Evolutionary conservation across 805 yeast species (phyloP), one percentile per base, ranked within the genome.

Genomic region (Barnettozyma salicaria): DNA sequence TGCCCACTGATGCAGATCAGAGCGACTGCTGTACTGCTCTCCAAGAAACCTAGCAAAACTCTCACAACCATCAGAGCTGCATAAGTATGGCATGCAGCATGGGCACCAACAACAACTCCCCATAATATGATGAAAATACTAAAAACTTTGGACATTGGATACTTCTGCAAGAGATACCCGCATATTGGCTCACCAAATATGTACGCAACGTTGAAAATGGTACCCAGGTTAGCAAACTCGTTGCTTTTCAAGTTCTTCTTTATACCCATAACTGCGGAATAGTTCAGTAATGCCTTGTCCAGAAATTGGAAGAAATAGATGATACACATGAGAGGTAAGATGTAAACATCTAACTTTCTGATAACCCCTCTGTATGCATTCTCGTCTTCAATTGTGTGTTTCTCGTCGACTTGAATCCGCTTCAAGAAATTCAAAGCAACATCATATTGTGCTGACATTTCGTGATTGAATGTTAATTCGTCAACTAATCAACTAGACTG

Each of bases 241-340:
- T 72, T 62, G n/a, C 68, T 64, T 25, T 53, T 54, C 42, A 73
- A 58, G 47, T 72, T 63, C 3, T 61, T 50, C 49, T 68, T 72
- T 49, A 76, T 72, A 2, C 81, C 81, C 81, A 77, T 75, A 1
- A 77, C 76, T 2, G 78, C 78, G 5, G 82, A 74, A 49, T 76
- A 76, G 42, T 75, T 74, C 28, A 72, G 54, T 29, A 75, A 55
- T 3, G 73, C 63, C 44, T 76, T 76, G 47, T 77, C 83, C 39
- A 76, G 53, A 45, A 70, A 72, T 58, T 74, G 78, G 21, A 75
- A 58, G 39, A 75, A 66, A 49, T 76, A 76, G 22, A 72, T 63
- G 18, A 62, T 53, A 43, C 78, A 70, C 36, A 76, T 47, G 19
- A 74, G 13, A 16, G 53, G 53, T 25, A 49, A 17, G 3, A 49